Evolutionary conservation across 495 filamentous ascomycete genomes (phyloP), one percentile per base, ranked within the genome.

Genomic region (Gamarada debralockiae): DNA sequence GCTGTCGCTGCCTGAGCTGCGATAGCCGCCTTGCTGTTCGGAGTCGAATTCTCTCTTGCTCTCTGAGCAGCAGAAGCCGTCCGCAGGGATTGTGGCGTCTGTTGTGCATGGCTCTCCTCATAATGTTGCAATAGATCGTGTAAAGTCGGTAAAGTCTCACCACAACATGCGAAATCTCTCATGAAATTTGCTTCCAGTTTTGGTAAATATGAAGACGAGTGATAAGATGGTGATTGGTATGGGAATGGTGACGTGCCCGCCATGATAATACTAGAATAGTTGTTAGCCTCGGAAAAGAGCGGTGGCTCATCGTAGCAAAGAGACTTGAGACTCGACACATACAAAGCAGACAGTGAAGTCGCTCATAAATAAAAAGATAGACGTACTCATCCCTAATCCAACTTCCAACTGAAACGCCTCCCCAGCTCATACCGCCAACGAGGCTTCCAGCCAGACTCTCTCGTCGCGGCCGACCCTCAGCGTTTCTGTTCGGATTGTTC

Each of bases 331-430:
- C 23, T 47, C 24, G 18, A 44, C 24, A 50, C 13, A 9, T 15
- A 17, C 29, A 39, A 41, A 42, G n/a, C 38, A 21, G 43, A 52
- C n/a, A 36, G 33, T 29, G 18, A 6, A 24, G 43, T 44, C n/a
- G 10, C 33, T 37, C 13, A 46, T 3, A 14, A 44, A 2, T 2
- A 23, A 14, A 62, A 54, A 51, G 54, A 40, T 33, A 36, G 20
- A 91, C 92, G 82, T 81, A 97, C 93, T 98, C 93, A 74, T 98
- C 93, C 62, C 89, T 81, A 69, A 98, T 92, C 78, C 91, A 97
- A 67, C 92, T 97, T 49, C 92, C 91, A 53, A 97, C 87, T 37
- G 93, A 97, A 20, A 95, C 78, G 50, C 92, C 95, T 64, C 95
- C 93, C 91, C 91, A 98, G 66, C 95, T 97, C 90, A 97, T 95